Evolutionary conservation across 768 basidiomycete species (phyloP), one percentile per base, ranked within the genome.

Genomic region (Hericium coralloides): DNA sequence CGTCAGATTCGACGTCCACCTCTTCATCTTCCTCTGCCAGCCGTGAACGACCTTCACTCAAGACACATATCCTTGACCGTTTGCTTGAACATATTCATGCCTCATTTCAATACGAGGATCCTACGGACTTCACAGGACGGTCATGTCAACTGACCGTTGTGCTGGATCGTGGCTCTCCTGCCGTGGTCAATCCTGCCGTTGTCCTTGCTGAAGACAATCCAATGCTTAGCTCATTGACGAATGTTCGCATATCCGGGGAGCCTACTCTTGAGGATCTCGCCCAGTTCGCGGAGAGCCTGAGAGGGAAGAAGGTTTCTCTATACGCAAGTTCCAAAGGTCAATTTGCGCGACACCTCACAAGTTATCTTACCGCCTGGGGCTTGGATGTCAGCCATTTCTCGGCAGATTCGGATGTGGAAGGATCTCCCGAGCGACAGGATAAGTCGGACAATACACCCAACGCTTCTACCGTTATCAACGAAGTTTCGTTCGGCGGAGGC

Each of bases 361-460:
- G 88, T 63, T 97, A 95, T 70, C 78, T 99, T 57, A 90, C 89
- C 20, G 82, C 89, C 5, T 98, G 95, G 95, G 94, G 95, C 12
- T 81, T 98, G 85, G 92, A 95, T 64, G 85, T 98, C 45, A 85
- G 82, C 53, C 92, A 94, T 71, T 76, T 85, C 47, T 83, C 85
- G 8, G 74, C 80, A 2, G 83, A 85, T 53, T 75, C 77, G 12
- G 80, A 78, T 20, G 69, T 69, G 2, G 83, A 88, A 53, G 68
- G 65, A 8, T 60, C 65, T 53, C 67, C 62, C 4, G 69, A 65
- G 55, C 59, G 52, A 23, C 58, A n/a, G 58, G 54, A 20, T 62
- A 36, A 20, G 3, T 15, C 49, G 17, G 48, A 8, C 60, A 12
- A 31, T 25, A n/a, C 22, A 41, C 59, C 12, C 12, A 58, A 48